Evolutionary conservation across 176 grass and related monocot genomes (phyloP).

Genomic region (Triticum aestivum): DNA sequence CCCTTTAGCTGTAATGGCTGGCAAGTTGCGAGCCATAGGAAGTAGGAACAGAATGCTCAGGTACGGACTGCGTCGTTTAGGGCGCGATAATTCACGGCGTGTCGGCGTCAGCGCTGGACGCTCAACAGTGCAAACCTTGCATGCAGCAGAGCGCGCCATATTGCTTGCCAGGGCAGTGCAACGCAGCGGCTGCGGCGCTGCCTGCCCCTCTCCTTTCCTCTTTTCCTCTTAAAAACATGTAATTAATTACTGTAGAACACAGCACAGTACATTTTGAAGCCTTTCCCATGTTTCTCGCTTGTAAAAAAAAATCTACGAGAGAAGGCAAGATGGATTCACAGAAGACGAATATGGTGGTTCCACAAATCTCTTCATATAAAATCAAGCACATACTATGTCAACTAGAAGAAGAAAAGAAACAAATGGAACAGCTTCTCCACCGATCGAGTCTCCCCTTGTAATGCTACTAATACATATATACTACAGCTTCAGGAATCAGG

Average conservation of each 20-base stretch:
- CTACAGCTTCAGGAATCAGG: conserved; percentile 8
- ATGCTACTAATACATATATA: not conserved
- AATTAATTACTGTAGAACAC: not conserved
- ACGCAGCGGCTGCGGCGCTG: not conserved
- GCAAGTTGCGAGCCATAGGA: not conserved
- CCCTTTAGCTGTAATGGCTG: not conserved
- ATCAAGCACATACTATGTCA: not conserved
- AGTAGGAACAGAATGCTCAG: not conserved
- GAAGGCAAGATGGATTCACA: not conserved
- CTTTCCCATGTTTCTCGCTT: not conserved
- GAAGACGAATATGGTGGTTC: not conserved
- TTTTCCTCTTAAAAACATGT: not conserved
- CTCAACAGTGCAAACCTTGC: conserved; percentile 2
- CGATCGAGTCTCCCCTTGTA: not conserved
- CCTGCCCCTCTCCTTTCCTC: not conserved
- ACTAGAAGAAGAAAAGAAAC: not conserved
- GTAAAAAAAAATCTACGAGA: not conserved
- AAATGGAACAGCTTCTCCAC: not conserved
- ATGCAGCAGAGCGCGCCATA: conserved; percentile 12
- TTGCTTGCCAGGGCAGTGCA: not conserved
- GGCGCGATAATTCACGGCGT: conserved; percentile 15
- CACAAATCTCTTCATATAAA: not conserved
- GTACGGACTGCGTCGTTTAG: conserved; percentile 31
- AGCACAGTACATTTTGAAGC: not conserved
- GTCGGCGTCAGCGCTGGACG: not conserved